A percentile compares a stretch with the other conserved stretches of the same genome.
Evolutionary conservation across 495 filamentous ascomycete species (phyloP).

Genomic region (Podospora pseudocomata): DNA sequence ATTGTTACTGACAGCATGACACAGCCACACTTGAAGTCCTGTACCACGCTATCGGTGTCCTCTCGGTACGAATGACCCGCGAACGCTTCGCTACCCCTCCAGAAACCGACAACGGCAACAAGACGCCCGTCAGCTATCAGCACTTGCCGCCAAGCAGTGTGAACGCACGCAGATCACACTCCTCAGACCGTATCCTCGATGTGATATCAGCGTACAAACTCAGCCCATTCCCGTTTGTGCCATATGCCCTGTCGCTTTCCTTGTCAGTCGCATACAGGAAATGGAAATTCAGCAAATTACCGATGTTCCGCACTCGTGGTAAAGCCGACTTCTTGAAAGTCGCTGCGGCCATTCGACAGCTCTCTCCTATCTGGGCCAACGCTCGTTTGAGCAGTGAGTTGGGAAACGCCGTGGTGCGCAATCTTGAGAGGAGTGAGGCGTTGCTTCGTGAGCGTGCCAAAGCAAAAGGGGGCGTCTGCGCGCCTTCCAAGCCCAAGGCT

Average conservation of each 20-base stretch:
- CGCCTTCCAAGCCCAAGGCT: background rate
- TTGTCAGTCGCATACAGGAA: slow-evolving; percentile 69
- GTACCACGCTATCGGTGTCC: slow-evolving; percentile 66
- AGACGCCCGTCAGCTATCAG: slow-evolving; percentile 31
- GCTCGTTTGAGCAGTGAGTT: slow-evolving; percentile 60
- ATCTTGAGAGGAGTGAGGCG: slow-evolving; percentile 15
- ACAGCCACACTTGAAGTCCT: slow-evolving; percentile 62
- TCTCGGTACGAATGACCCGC: slow-evolving; percentile 45
- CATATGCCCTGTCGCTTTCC: slow-evolving; percentile 63
- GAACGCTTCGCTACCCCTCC: slow-evolving; percentile 26
- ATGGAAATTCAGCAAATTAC: slow-evolving; percentile 61
- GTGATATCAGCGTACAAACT: slow-evolving; percentile 54
- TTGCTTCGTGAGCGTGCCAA: background rate
- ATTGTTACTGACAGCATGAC: slow-evolving; percentile 2
- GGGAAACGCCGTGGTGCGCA: slow-evolving; percentile 36
- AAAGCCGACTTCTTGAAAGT: slow-evolving; percentile 58
- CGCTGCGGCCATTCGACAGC: slow-evolving; percentile 51
- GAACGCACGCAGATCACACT: slow-evolving; percentile 58
- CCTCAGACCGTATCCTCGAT: slow-evolving; percentile 61
- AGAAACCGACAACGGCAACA: slow-evolving; percentile 19
- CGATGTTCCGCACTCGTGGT: slow-evolving; percentile 60
- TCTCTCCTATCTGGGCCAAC: slow-evolving; percentile 59
- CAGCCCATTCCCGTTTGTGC: slow-evolving; percentile 59
- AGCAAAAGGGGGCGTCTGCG: background rate
- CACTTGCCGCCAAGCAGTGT: slow-evolving; percentile 54